Evolutionary conservation across 176 grass and related monocot genomes (phyloP), one percentile per base, ranked within the genome.

Genomic region (Cenchrus fungigraminus): DNA sequence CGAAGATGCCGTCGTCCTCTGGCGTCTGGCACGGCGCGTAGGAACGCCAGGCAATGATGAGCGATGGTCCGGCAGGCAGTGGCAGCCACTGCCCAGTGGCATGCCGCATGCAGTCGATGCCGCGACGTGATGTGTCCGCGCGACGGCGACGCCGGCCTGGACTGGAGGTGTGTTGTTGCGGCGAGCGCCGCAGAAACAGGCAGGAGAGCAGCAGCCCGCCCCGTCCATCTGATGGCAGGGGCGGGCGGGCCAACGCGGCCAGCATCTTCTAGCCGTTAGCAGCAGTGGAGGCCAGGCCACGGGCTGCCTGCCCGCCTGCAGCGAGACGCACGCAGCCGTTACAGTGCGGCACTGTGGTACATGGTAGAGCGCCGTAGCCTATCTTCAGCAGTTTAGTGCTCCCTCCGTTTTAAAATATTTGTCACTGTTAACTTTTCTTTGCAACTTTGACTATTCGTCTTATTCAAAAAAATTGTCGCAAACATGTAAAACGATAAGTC

Each of bases 211-310:
- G 76, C 55, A 12, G 9, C 46, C 3, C 69, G 1, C 4, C 19
- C 19, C n/a, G n/a, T 54, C 71, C 16, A 16, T 15, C 52, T 13
- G 37, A 40, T 40, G 9, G 25, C 28, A 25, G 14, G 71, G 12
- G 31, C 31, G 31, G 31, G 31, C 31, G 31, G 31, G 71, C 25
- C 25, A 74, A 17, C 71, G 3, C 11, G 14, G 12, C 53, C 66
- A 62, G 43, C 82, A 54, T 65, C 60, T 84, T 76, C 52, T 76
- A 59, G 72, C 71, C 72, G 86, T 80, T 50, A 7, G 31, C 79
- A 62, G 62, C 50, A 16, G 12, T 44, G 47, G 71, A 19, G 9
- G 45, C 75, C 6, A 5, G 1, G 52, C 19, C 37, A 40, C 17
- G 5, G 40, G 8, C 42, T 60, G 60, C 31, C 34, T 15, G 20